These are phyloP conservation scores for Talaromyces atroroseus DNA, from an alignment of 2,329 filamentous ascomycete species.

Conservation along the genomic window DNA sequence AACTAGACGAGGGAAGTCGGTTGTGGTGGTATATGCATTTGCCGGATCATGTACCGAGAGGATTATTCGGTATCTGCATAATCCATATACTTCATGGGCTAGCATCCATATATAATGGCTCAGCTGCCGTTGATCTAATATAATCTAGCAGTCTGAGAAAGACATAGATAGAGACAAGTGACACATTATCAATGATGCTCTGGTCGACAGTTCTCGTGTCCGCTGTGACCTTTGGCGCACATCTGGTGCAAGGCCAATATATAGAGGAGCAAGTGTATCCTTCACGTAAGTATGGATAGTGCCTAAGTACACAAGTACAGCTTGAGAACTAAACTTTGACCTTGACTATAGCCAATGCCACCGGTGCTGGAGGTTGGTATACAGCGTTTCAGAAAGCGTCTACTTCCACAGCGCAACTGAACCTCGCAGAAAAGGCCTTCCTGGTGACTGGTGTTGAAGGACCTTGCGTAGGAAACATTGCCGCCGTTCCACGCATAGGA, in stretches of 20 bases:
- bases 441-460: conserved; percentile 24
- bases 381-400: conserved; percentile 14
- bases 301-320: no score
- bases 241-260: conserved; percentile 3
- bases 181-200: not conserved
- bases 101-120: no score
- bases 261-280: conserved; percentile 6
- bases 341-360: conserved; percentile 8
- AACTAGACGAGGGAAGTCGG: no score
- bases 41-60: no score
- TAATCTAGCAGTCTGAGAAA: not conserved
- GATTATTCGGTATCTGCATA: no score
- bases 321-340: not conserved
- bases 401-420: conserved; percentile 15
- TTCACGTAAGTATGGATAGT: not conserved
- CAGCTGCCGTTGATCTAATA: no score
- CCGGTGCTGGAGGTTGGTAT: conserved; percentile 18
- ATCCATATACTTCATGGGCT: no score
- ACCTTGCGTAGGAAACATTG: conserved; percentile 31
- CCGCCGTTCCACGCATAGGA: conserved; percentile 26
- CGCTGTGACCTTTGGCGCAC: not conserved
- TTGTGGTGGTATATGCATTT: no score
- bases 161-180: not conserved
- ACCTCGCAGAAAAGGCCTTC: conserved; percentile 17
- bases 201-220: not conserved